These are phyloP conservation scores for Cardamine resedifolia DNA, from an alignment of 345 rosid species.

Conservation along the genomic window DNA sequence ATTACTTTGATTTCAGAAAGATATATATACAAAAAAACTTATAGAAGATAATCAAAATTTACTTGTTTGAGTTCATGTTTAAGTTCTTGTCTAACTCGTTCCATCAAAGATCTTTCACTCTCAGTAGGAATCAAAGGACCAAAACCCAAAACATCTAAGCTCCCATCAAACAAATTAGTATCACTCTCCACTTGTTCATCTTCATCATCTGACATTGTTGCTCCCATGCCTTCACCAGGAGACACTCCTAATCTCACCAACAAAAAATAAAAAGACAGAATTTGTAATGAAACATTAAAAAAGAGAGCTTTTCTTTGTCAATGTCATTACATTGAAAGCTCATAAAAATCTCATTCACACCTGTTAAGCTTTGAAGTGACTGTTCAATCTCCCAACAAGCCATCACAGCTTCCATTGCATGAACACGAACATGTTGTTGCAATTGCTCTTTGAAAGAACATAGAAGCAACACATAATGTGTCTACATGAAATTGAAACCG, in stretches of 20 bases:
- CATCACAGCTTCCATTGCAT: slow-evolving; percentile 99
- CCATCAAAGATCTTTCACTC: slow-evolving; percentile 95
- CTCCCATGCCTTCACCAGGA: slow-evolving; percentile 93
- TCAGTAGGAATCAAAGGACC: slow-evolving; percentile 98
- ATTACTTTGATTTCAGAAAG: too few relatives aligned
- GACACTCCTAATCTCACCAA: slow-evolving; percentile 75
- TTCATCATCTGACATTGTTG: slow-evolving; percentile 98
- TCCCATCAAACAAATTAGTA: slow-evolving; percentile 72
- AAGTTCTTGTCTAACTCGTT: slow-evolving; percentile 91
- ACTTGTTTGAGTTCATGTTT: slow-evolving; percentile 97
- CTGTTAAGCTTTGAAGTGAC: slow-evolving; percentile 93
- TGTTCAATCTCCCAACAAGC: slow-evolving; percentile 99
- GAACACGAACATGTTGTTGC: slow-evolving; percentile 97
- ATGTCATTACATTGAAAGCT: background rate
- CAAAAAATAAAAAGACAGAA: background rate
- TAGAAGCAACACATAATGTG: slow-evolving; percentile 87
- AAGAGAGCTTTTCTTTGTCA: background rate
- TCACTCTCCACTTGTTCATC: slow-evolving; percentile 94
- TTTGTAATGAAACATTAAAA: background rate
- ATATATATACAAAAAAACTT: too few relatives aligned
- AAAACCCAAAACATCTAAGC: slow-evolving; percentile 83
- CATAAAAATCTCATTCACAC: slow-evolving; percentile 27
- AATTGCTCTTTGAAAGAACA: slow-evolving; percentile 97
- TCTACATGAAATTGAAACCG: slow-evolving; percentile 40
- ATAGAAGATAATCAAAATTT: too few relatives aligned